Base-by-base conservation (phyloP, 768 basidiomycete genomes). In the Porphyrellus cyaneotinctus region DNA sequence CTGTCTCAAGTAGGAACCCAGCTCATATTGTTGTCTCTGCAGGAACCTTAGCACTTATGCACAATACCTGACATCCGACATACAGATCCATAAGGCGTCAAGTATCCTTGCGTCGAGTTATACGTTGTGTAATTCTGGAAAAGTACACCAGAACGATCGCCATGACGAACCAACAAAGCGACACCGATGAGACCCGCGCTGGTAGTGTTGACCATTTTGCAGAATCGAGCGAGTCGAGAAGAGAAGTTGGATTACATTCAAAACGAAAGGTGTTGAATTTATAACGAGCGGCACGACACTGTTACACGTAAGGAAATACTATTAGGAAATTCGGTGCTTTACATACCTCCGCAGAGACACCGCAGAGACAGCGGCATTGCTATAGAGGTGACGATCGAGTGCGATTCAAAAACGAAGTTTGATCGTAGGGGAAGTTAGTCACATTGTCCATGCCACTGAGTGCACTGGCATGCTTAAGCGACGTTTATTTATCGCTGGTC, bases 51-150 rank as follows among this genome's bases (percentile, higher is more conserved):
- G 47, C 15, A 28, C n/a, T n/a, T 1, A 7, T 11, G 33, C 17
- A 47, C 20, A 23, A 33, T 32, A 50, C 6, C 46, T 1, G 47
- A 43, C 11, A 9, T n/a, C 13, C 15, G 11, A 63, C 78, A 42
- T 62, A 85, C 86, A 73, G 85, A 83, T 52, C 88, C 87, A 56
- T 88, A 81, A 53, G 87, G 83, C 24, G 86, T 88, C 53, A 83
- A 80, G 72, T 83, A 80, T 14, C 85, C 80, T 61, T 78, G 75
- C 15, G 78, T 76, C 28, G 78, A 78, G 52, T 80, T 73, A 64
- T 90, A 89, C n/a, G 80, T 84, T 52, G 75, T 69, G 17, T 88
- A 88, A 66, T 89, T 80, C 64, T 91, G 88, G 71, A 78, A 82
- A 62, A 80, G 80, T 58, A 76, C 78, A 6, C 42, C 57, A 57